Evolutionary conservation across 2,329 filamentous ascomycete genomes (phyloP).

Genomic region (Achaetomium macrosporum): DNA sequence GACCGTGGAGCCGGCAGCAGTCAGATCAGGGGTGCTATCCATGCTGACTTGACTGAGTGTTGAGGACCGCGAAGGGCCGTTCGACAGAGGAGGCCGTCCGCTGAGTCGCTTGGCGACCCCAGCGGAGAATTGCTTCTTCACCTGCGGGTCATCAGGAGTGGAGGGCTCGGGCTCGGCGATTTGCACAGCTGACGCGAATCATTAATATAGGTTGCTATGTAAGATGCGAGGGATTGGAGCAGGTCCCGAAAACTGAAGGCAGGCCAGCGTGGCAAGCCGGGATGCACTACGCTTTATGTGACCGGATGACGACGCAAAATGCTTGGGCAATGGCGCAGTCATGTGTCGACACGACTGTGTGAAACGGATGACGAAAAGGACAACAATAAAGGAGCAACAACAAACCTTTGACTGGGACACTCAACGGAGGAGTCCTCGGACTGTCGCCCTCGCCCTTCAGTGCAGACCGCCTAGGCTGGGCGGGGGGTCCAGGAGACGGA

Average conservation of each 20-base stretch:
- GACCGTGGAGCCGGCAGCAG: constrained; percentile 24
- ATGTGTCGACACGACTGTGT: neutral
- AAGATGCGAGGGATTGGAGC: neutral
- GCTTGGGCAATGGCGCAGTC: no score
- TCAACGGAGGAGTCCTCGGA: constrained; percentile 34
- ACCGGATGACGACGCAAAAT: no score
- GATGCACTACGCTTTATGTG: no score
- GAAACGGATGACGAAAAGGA: neutral
- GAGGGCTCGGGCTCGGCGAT: constrained; percentile 48
- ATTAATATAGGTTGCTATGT: neutral
- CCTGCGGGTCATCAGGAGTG: constrained; percentile 32
- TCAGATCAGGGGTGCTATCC: constrained; percentile 28
- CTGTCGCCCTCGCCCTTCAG: constrained; percentile 39
- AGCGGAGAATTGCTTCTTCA: constrained; percentile 42
- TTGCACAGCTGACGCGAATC: constrained; percentile 43
- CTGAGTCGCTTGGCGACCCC: constrained; percentile 40
- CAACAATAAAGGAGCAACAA: constrained; percentile 13
- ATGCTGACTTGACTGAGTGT: constrained; percentile 34
- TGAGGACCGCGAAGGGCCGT: constrained; percentile 41
- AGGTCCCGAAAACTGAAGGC: no score
- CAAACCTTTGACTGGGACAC: constrained; percentile 40
- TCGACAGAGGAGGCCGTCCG: constrained; percentile 35
- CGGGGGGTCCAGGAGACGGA: constrained; percentile 15
- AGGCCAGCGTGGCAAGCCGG: no score
- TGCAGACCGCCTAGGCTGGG: constrained; percentile 26